Percentiles rank a stretch among this genome's conserved stretches.
phyloP scores from a whole-genome alignment of 1,284 basidiomycete species.

The Microbotryum intermedium region DNA sequence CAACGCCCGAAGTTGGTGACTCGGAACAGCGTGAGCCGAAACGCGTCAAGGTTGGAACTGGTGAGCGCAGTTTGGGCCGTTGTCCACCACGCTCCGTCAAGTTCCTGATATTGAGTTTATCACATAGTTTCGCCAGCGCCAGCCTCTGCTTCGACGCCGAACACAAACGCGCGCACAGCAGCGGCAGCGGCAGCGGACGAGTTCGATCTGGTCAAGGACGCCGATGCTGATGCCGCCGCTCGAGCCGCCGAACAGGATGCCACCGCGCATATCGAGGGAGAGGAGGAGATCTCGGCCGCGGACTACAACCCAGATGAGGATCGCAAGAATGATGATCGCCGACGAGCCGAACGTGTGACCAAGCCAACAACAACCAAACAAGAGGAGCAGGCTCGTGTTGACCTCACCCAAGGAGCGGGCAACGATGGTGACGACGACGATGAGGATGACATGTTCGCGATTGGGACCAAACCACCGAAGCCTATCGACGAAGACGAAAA shows the following conservation, averaged over 20 bases:
- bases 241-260: neutral
- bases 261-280: slow-evolving; percentile 39
- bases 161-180: too few relatives aligned
- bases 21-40: slow-evolving; percentile 15
- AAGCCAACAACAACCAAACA: too few relatives aligned
- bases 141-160: too few relatives aligned
- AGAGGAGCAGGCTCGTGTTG: too few relatives aligned
- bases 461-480: slow-evolving; percentile 48
- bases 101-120: neutral
- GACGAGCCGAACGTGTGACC: slow-evolving; percentile 32
- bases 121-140: neutral
- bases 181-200: neutral
- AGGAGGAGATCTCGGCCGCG: slow-evolving; percentile 66
- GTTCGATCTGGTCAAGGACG: slow-evolving; percentile 12
- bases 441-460: slow-evolving; percentile 81
- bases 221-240: neutral
- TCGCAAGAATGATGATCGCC: slow-evolving; percentile 67
- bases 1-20: slow-evolving; percentile 1
- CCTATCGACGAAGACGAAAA: slow-evolving; percentile 57
- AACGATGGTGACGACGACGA: slow-evolving; percentile 54
- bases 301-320: slow-evolving; percentile 87
- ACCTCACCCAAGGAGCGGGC: slow-evolving; percentile 20
- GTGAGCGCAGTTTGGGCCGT: slow-evolving; percentile 4
- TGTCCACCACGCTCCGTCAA: neutral
- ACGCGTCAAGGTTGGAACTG: slow-evolving; percentile 14